Base-by-base conservation (phyloP, 805 yeast species). In the Starmerella khaoyaiensis region DNA sequence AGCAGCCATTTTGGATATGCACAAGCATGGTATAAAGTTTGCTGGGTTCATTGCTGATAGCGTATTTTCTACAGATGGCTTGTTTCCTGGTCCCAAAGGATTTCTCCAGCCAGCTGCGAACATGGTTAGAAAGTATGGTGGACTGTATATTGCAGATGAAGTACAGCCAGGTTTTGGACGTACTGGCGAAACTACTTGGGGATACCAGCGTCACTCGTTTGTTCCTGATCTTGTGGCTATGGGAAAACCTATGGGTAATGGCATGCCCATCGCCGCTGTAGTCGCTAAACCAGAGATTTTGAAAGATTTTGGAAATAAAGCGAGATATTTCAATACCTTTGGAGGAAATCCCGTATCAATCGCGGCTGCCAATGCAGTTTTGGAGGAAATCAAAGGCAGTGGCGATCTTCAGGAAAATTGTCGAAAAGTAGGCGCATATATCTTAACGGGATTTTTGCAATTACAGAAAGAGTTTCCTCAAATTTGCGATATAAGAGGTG, bases 211-310 rank as follows among this genome's bases (percentile, higher is more conserved):
- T 12, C 44, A 40, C 26, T 29, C 33, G 8, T 33, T 40, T 24
- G 38, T 15, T 11, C 44, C 44, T 4, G 44, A 40, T 26, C 27
- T 40, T 11, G 41, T 40, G 3, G 44, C 34, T 5, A 32, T 36
- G 34, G 44, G 44, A 8, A 40, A 40, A 26, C 44, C 44, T n/a
- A 40, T 40, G 44, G 44, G 44, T 25, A 40, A 40, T 19, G 44
- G 44, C 21, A 32, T 40, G 28, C 44, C 44, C 9, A 36, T 40
- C 23, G 40, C 44, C 26, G 44, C 37, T 2, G 18, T 24, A 10
- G 41, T 40, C n/a, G 23, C 44, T 4, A 19, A 24, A 12, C 31
- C 29, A 21, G 26, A 32, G 29, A 10, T 36, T 7, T 15, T 40
- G 6, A 41, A 31, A 23, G 40, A 37, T 14, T 40, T 40, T 33